Evolutionary conservation across 805 yeast genomes (phyloP).

Genomic region (Metschnikowia picachoensis): DNA sequence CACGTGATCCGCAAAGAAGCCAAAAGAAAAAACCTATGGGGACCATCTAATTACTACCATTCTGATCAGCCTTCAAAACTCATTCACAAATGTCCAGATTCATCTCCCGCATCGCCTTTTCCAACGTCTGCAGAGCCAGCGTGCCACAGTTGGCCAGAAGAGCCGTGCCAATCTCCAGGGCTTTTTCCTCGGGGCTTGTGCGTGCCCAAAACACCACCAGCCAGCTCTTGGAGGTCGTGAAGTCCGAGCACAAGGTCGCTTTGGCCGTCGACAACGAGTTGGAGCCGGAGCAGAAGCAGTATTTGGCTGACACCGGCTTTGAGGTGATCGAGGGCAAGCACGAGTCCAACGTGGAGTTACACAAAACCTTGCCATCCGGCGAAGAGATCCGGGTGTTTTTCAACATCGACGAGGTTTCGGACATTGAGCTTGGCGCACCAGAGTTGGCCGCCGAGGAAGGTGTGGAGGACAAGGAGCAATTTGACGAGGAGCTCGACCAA

Average conservation of each 20-base stretch:
- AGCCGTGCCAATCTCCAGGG: conserved; percentile 6
- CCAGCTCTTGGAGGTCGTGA: conserved; percentile 32
- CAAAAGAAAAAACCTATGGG: neutral
- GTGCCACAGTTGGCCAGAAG: conserved; percentile 13
- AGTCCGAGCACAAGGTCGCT: conserved; percentile 33
- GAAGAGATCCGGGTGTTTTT: conserved; percentile 75
- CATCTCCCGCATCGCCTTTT: conserved; percentile 20
- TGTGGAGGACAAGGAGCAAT: conserved; percentile 40
- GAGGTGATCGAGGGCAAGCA: conserved; percentile 51
- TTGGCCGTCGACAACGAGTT: conserved; percentile 35
- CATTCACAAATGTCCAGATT: conserved; percentile 20
- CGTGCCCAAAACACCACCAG: conserved; percentile 10
- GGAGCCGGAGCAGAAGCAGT: conserved; percentile 26
- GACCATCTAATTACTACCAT: neutral
- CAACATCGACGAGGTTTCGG: conserved; percentile 76
- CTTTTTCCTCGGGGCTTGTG: conserved; percentile 22
- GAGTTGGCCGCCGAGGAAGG: conserved; percentile 32
- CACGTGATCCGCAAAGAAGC: neutral
- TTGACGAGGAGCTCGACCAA: conserved; percentile 47
- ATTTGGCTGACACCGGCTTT: conserved; percentile 24
- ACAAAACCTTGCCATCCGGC: conserved; percentile 46
- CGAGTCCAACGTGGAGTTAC: conserved; percentile 64
- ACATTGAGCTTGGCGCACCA: conserved; percentile 43
- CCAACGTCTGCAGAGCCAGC: conserved; percentile 15
- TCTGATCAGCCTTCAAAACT: neutral